These are phyloP conservation scores for Aspergillus sergii DNA, from an alignment of 2,329 filamentous ascomycete species.

Conservation along the genomic window DNA sequence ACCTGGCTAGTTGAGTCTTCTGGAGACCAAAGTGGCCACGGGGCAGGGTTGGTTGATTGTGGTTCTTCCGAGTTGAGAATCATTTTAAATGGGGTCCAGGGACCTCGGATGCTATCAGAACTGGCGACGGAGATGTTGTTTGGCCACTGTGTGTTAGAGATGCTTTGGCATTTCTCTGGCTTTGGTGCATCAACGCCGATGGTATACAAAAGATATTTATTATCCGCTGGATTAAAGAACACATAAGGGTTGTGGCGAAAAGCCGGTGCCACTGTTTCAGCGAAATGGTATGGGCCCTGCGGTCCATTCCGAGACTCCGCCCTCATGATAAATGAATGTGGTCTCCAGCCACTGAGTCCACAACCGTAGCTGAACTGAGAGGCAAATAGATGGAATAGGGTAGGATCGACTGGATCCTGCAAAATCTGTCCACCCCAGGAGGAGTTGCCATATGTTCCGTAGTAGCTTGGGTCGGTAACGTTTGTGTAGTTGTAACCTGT, in stretches of 20 bases:
- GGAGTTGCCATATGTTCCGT: constrained; percentile 40
- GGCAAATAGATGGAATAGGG: constrained; percentile 50
- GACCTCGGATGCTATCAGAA: constrained; percentile 3
- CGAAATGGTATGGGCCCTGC: constrained; percentile 48
- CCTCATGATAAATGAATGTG: constrained; percentile 49
- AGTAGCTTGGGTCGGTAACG: constrained; percentile 7
- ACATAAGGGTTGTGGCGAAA: constrained; percentile 54
- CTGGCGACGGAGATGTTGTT: constrained; percentile 19
- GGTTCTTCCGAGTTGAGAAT: constrained; percentile 5
- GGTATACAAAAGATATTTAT: constrained; percentile 48
- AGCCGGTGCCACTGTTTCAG: constrained; percentile 42
- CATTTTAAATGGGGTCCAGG: constrained; percentile 5
- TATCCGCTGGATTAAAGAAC: constrained; percentile 49
- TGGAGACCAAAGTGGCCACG: constrained; percentile 15
- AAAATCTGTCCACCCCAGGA: constrained; percentile 54
- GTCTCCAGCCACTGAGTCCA: constrained; percentile 52
- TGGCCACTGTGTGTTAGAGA: constrained; percentile 10
- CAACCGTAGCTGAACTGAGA: constrained; percentile 52
- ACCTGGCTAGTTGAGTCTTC: constrained; percentile 4
- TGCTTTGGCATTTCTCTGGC: constrained; percentile 19
- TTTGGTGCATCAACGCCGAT: constrained; percentile 44
- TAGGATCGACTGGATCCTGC: constrained; percentile 42
- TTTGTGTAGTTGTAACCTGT: constrained; percentile 52
- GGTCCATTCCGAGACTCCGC: constrained; percentile 50
- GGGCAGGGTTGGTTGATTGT: constrained; percentile 15